Evolutionary conservation across 352 stramenopile genomes (phyloP).

Genomic region (Phytophthora ramorum): DNA sequence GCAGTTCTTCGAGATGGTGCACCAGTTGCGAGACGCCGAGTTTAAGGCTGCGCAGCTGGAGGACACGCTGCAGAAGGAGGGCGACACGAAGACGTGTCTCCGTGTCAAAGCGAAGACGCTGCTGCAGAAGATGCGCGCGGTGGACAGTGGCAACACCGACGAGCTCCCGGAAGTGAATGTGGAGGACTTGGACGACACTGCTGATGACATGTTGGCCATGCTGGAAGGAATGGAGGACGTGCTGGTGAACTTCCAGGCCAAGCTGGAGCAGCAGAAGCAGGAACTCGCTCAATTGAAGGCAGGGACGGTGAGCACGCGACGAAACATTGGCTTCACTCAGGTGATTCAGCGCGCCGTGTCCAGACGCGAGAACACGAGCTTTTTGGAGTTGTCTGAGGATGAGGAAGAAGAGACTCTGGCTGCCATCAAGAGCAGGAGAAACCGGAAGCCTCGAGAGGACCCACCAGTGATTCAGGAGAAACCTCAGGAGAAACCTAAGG

Average conservation of each 20-base stretch:
- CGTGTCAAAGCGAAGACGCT: constrained; percentile 40
- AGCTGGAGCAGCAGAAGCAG: constrained; percentile 56
- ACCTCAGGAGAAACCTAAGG: constrained; percentile 12
- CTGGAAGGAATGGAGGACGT: constrained; percentile 60
- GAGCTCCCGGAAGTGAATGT: constrained; percentile 28
- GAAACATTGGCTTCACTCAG: constrained; percentile 36
- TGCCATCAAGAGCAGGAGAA: constrained; percentile 36
- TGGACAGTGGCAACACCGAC: constrained; percentile 38
- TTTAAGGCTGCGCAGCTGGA: constrained; percentile 38
- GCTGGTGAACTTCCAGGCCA: constrained; percentile 61
- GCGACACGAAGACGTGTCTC: constrained; percentile 19
- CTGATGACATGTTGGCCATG: constrained; percentile 45
- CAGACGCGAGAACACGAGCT: constrained; percentile 28
- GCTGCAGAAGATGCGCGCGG: constrained; percentile 42
- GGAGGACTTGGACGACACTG: constrained; percentile 29
- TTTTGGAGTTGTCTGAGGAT: constrained; percentile 34
- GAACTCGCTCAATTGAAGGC: constrained; percentile 42
- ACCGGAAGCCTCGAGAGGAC: constrained; percentile 28
- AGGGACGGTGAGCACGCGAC: constrained; percentile 20
- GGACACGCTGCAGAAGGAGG: constrained; percentile 36
- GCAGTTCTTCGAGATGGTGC: constrained; percentile 42
- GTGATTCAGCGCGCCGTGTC: constrained; percentile 36
- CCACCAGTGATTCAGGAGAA: constrained; percentile 23
- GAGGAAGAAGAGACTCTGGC: constrained; percentile 38
- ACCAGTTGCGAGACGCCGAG: constrained; percentile 50